phyloP scores from a whole-genome alignment of 192 early-diverging fungal species.

The Chytriomyces hyalinus region DNA sequence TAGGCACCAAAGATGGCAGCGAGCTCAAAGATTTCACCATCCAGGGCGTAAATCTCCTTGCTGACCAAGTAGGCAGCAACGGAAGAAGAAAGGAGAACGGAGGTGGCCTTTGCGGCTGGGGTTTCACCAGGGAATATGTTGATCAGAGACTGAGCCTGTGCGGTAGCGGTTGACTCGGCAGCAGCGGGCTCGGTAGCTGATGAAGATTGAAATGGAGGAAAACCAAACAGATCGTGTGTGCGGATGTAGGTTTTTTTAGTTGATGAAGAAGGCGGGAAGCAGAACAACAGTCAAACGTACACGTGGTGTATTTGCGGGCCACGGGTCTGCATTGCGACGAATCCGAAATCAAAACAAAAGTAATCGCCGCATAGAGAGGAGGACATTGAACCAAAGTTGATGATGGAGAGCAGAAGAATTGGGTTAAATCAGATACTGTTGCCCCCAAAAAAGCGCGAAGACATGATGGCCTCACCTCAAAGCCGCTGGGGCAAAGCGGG shows the following conservation, averaged over 20 bases:
- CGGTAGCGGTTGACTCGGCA: constrained; percentile 7
- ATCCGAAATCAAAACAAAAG: neutral
- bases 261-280: too few relatives aligned
- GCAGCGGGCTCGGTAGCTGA: neutral
- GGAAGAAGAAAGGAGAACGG: constrained; percentile 81
- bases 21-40: constrained; percentile 89
- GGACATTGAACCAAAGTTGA: neutral
- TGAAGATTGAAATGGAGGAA: neutral
- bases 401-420: neutral
- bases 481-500: constrained; percentile 21
- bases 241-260: too few relatives aligned
- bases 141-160: constrained; percentile 82
- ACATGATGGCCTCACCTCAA: constrained; percentile 11
- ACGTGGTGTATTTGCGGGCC: constrained; percentile 17
- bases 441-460: neutral
- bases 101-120: constrained; percentile 86
- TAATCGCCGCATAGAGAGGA: neutral
- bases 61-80: constrained; percentile 87
- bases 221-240: too few relatives aligned
- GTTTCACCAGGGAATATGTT: constrained; percentile 91
- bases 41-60: constrained; percentile 97
- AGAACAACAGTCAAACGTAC: neutral
- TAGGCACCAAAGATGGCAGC: constrained; percentile 81
- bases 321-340: constrained; percentile 5
- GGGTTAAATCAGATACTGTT: neutral